A percentile compares a stretch with the other conserved stretches of the same genome.
phyloP scores from a whole-genome alignment of 2,329 filamentous ascomycete genomes.

The Venturia oleaginea region DNA sequence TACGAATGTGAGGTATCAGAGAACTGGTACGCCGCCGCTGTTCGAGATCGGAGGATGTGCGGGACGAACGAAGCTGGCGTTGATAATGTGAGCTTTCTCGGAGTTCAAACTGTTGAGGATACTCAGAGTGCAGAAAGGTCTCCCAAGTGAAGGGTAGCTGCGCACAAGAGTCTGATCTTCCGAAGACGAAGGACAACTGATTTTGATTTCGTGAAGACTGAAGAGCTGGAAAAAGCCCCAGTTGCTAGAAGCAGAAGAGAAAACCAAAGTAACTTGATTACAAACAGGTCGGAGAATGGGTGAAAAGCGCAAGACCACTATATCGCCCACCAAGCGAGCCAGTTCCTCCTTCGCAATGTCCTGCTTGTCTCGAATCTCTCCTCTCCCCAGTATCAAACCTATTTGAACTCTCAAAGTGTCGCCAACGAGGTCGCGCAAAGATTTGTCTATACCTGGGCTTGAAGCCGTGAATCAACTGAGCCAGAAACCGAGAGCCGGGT shows the following conservation, averaged over 20 bases:
- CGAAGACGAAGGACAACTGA: slow-evolving; percentile 6
- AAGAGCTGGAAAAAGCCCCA: slow-evolving; percentile 6
- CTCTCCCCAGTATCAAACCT: slow-evolving; percentile 3
- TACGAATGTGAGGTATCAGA: background rate
- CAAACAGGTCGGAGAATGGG: slow-evolving; percentile 2
- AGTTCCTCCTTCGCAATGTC: background rate
- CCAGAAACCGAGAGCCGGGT: background rate
- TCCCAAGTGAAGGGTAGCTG: slow-evolving; percentile 4
- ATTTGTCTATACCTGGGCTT: background rate
- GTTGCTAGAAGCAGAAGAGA: slow-evolving; percentile 6
- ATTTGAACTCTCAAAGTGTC: background rate
- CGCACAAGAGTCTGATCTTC: slow-evolving; percentile 3
- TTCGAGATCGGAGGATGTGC: background rate
- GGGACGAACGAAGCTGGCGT: background rate
- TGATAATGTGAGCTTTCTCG: slow-evolving; percentile 1
- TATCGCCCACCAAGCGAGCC: slow-evolving; percentile 1
- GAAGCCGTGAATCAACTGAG: background rate
- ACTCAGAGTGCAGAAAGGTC: slow-evolving; percentile 6
- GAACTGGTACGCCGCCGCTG: background rate
- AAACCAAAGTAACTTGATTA: slow-evolving; percentile 7
- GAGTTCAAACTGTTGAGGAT: background rate
- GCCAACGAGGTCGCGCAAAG: background rate
- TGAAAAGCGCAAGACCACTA: slow-evolving; percentile 5
- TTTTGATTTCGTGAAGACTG: slow-evolving; percentile 7
- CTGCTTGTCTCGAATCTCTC: background rate